Conservation (phyloP, 169 alveolate species). For the Eimeria sp. region DNA sequence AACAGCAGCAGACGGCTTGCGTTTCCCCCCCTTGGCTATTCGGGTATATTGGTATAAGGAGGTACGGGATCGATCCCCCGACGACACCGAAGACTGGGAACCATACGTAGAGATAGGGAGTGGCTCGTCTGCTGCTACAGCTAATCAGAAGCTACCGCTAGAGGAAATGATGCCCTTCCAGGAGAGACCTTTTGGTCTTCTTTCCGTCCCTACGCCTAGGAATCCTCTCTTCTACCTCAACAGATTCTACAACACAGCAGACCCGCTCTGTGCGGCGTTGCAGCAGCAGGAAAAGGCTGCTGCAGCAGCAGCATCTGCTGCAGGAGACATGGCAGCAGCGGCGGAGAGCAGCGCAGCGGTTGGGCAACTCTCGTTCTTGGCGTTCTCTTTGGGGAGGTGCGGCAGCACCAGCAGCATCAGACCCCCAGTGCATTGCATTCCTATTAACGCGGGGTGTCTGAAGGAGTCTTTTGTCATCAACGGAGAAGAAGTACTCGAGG, state of each 20-base stretch:
- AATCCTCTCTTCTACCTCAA: slow-evolving; percentile 70
- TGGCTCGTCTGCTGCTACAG: not conserved
- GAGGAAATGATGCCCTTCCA: slow-evolving; percentile 50
- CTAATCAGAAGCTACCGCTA: too few species aligned
- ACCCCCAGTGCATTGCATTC: not conserved
- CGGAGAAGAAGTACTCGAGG: slow-evolving; percentile 20
- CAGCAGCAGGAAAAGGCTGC: slow-evolving; percentile 19
- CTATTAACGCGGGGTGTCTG: not conserved
- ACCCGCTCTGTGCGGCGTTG: slow-evolving; percentile 37
- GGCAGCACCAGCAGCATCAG: not conserved
- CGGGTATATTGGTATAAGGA: not conserved
- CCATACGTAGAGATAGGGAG: slow-evolving; percentile 26
- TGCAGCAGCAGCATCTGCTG: slow-evolving; percentile 1
- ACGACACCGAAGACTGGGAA: slow-evolving; percentile 10
- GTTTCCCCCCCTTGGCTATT: not conserved
- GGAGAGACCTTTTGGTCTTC: slow-evolving; percentile 69
- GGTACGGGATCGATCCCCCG: not conserved
- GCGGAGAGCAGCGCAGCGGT: not conserved
- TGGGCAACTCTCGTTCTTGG: not conserved
- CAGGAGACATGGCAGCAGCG: not conserved
- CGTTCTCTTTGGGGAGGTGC: not conserved
- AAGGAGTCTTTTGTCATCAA: not conserved
- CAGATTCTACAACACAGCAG: slow-evolving; percentile 5
- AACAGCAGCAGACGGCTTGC: not conserved
- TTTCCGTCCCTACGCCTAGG: slow-evolving; percentile 36